Percentiles rank a stretch among this genome's conserved stretches.
Evolutionary conservation across 2,329 filamentous ascomycete species (phyloP).

Genomic region (Penicillium sp.): DNA sequence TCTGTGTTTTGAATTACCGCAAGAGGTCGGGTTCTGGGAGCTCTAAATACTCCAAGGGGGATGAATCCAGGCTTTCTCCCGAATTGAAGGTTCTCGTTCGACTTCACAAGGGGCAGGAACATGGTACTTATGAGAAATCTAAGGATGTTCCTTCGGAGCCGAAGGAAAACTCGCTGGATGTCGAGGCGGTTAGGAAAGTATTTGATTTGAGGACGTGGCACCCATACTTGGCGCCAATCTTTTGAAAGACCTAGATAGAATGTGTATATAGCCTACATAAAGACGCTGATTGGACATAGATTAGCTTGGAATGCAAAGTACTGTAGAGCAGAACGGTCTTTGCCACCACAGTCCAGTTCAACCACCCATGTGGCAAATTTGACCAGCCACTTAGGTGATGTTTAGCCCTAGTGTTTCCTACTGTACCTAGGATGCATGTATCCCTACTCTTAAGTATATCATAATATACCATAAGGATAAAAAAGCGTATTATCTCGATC

Average conservation of each 20-base stretch:
- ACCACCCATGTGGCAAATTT: no score
- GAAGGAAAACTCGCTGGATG: not conserved
- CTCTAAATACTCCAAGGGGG: not conserved
- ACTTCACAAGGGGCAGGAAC: not conserved
- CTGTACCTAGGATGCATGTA: no score
- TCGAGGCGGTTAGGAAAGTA: not conserved
- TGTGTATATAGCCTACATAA: not conserved
- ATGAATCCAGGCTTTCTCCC: not conserved
- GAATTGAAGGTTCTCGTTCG: not conserved
- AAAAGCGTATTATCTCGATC: not conserved
- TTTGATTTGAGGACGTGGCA: not conserved
- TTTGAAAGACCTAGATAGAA: not conserved
- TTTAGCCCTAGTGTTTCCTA: no score
- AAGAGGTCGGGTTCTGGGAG: not conserved
- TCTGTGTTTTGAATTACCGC: not conserved
- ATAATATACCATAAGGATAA: not conserved
- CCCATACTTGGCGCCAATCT: not conserved
- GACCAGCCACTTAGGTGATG: no score
- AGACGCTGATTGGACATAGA: not conserved
- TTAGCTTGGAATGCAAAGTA: no score
- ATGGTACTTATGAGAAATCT: no score
- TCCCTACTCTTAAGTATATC: not conserved
- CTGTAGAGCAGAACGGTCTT: no score
- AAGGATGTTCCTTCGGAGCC: not conserved
- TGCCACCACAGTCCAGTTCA: no score